Conservation (phyloP, 129 eudicot genomes). For the Flaveria robusta region DNA sequence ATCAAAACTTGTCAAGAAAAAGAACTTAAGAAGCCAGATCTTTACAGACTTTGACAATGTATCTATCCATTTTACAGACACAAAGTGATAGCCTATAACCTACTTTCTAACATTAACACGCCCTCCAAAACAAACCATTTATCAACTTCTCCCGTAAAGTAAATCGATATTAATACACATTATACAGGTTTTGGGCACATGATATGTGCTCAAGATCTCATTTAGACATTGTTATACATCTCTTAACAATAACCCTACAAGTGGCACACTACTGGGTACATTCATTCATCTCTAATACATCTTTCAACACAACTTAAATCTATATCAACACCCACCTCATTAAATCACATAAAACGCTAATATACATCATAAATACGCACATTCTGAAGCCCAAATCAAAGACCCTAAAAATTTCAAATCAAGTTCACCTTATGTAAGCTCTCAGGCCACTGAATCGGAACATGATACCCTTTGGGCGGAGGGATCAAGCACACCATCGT, state of each 20-base stretch:
- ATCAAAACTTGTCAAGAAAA: neutral
- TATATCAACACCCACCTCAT: neutral
- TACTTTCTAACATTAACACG: neutral
- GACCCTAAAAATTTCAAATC: no score
- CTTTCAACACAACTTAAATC: conserved; percentile 12
- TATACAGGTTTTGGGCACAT: neutral
- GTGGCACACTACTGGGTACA: no score
- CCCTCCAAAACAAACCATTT: neutral
- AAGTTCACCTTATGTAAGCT: conserved; percentile 73
- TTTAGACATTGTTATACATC: conserved; percentile 1
- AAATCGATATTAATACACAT: neutral
- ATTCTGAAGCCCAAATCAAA: conserved; percentile 17
- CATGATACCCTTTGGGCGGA: conserved; percentile 72
- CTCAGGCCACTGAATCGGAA: conserved; percentile 92
- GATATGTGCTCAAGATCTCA: no score
- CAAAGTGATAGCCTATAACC: neutral
- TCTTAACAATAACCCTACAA: neutral
- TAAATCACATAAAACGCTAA: neutral
- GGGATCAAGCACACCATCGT: conserved; percentile 85
- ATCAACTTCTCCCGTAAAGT: conserved; percentile 8
- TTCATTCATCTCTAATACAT: no score
- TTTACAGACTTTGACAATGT: neutral
- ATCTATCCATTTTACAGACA: neutral
- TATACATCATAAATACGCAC: conserved; percentile 11
- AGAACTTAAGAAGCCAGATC: conserved; percentile 1